Conservation (phyloP, 768 basidiomycete species). For the Pholiota microspora region DNA sequence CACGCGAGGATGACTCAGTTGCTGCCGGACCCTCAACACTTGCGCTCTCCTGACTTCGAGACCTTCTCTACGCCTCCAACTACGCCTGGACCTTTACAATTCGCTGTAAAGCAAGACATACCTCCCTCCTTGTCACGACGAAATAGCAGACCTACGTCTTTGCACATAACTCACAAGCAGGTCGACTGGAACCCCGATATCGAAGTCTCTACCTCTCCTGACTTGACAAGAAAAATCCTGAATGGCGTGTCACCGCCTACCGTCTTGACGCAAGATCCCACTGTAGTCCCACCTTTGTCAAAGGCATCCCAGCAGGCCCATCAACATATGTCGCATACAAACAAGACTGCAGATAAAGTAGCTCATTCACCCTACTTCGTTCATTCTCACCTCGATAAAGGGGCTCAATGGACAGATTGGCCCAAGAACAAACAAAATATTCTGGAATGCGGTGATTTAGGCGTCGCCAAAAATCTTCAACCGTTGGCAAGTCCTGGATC, state of each 20-base stretch:
- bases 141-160: slow-evolving; percentile 41
- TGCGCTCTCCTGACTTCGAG: slow-evolving; percentile 33
- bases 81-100: slow-evolving; percentile 28
- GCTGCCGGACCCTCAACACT: slow-evolving; percentile 13
- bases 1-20: slow-evolving; percentile 18
- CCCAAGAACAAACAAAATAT: slow-evolving; percentile 45
- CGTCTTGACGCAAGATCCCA: slow-evolving; percentile 15
- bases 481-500: slow-evolving; percentile 16
- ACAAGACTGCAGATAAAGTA: slow-evolving; percentile 35
- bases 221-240: slow-evolving; percentile 11
- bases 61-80: slow-evolving; percentile 43
- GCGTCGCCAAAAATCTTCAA: slow-evolving; percentile 51
- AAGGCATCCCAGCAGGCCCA: slow-evolving; percentile 17
- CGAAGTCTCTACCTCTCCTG: slow-evolving; percentile 35
- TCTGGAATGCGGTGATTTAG: slow-evolving; percentile 38
- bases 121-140: slow-evolving; percentile 41
- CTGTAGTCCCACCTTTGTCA: slow-evolving; percentile 13
- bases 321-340: slow-evolving; percentile 20
- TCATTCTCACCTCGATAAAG: slow-evolving; percentile 87
- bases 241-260: slow-evolving; percentile 13
- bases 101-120: slow-evolving; percentile 18
- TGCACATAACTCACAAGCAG: slow-evolving; percentile 38
- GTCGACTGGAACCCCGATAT: slow-evolving; percentile 42
- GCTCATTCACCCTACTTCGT: slow-evolving; percentile 86
- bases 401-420: slow-evolving; percentile 77